Base-by-base conservation (phyloP, 257 asterid species). In the Ligustrum vulgare region DNA sequence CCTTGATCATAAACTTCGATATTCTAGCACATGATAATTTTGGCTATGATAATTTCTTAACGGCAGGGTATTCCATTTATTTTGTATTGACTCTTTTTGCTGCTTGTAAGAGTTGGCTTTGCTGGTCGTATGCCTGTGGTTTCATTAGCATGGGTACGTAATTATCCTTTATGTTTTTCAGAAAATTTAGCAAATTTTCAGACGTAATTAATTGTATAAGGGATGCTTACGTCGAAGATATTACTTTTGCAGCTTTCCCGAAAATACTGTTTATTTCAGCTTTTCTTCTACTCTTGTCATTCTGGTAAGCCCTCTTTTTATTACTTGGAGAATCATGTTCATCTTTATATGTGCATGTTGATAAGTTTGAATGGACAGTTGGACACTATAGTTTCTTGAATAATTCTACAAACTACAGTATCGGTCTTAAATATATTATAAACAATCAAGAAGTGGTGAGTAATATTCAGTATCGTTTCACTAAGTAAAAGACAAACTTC, bases 81-180 rank as follows among this genome's bases (percentile, higher is more conserved):
- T 92, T 92, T 80, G 76, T 87, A 78, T 83, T 91, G 79, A 84
- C 86, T 73, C 87, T 89, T 67, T 86, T 91, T 81, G 98, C 99
- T 71, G 97, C 97, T 74, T 92, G 97, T 76, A 87, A 92, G 89
- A 88, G 85, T 73, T 94, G 99, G 98, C 75, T 70, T 81, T 89
- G 90, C 86, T 94, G 98, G 98, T 89, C 91, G 31, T 80, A 85
- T 79, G 87, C 90, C 45, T 92, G 97, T 82, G 99, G 99, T 78
- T 94, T 94, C 86, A 72, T 89, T 73, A 79, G 79, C 84, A 94
- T 94, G 98, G 98, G 98, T 94, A 84, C 35, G 90, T 71, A 81
- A 67, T 80, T 56, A 15, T 28, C 49, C 31, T 67, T 8, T 51
- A 37, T 56, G 31, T 15, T 69, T 72, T 35, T 33, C 51, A 15